A percentile compares a stretch with the other conserved stretches of the same genome.
Conservation (phyloP, 352 stramenopile genomes). For the Phytophthora melonis region DNA sequence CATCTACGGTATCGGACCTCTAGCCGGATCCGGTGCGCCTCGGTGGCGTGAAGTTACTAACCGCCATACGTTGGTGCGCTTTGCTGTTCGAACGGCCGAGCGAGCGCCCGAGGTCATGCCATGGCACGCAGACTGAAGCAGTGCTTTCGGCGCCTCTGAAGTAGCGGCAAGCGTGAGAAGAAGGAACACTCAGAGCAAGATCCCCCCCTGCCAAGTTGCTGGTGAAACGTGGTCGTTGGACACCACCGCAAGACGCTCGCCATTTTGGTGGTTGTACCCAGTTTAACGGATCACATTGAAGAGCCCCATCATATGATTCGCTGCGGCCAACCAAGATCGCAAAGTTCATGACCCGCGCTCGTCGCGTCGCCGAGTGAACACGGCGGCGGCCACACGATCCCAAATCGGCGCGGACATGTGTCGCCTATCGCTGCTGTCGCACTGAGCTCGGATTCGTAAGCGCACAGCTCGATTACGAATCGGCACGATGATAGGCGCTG, state of each 20-base stretch:
- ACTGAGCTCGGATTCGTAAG: slow-evolving; percentile 27
- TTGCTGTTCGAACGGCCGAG: slow-evolving; percentile 15
- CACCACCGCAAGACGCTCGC: not conserved
- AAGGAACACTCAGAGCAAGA: not conserved
- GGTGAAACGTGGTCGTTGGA: slow-evolving; percentile 16
- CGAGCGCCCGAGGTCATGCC: not conserved
- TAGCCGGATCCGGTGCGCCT: slow-evolving; percentile 9
- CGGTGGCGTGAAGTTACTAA: slow-evolving; percentile 9
- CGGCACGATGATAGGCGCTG: not conserved
- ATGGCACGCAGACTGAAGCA: not conserved
- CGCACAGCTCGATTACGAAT: not conserved
- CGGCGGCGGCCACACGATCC: slow-evolving; percentile 20
- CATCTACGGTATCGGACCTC: not conserved
- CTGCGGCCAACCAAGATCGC: slow-evolving; percentile 18
- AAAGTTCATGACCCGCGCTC: slow-evolving; percentile 21
- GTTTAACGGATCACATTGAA: slow-evolving; percentile 14
- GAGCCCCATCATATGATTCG: slow-evolving; percentile 4
- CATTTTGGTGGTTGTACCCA: slow-evolving; percentile 12
- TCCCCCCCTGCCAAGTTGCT: not conserved
- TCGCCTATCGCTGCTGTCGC: slow-evolving; percentile 32
- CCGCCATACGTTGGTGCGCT: not conserved
- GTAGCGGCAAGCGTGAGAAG: not conserved
- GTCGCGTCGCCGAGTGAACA: slow-evolving; percentile 18
- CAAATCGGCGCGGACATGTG: slow-evolving; percentile 33
- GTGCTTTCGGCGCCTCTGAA: not conserved